Conservation (phyloP, 228 moss, liverwort and hornwort species). For the Sphagnum magellanicum region DNA sequence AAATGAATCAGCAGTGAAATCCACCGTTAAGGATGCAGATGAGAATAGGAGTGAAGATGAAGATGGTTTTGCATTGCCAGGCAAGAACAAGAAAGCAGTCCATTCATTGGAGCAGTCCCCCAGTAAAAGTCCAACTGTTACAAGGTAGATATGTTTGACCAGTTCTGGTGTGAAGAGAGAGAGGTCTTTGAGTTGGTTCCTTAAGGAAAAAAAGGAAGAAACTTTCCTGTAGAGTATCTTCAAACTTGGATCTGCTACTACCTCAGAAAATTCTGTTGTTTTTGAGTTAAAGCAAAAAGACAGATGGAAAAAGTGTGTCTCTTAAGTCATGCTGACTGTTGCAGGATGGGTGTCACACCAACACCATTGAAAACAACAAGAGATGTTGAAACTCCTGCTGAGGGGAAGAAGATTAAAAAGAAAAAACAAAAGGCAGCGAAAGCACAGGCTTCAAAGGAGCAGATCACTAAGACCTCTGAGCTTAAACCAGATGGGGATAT, state of each 20-base stretch:
- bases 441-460: constrained; percentile 6
- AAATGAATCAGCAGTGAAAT: constrained; percentile 3
- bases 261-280: no score
- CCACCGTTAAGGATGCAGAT: constrained; percentile 6
- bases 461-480: constrained; percentile 17
- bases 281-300: no score
- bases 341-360: no score
- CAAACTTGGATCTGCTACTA: no score
- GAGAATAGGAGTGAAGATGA: constrained; percentile 68
- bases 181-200: no score
- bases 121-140: constrained; percentile 34
- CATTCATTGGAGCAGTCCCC: constrained; percentile 14
- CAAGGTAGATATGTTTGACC: constrained; percentile 23
- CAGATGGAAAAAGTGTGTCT: no score
- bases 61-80: constrained; percentile 45
- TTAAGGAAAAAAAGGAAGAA: no score
- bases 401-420: constrained; percentile 47
- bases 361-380: constrained; percentile 8
- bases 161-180: no score
- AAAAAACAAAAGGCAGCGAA: constrained; percentile 11
- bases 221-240: no score
- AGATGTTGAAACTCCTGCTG: constrained; percentile 21
- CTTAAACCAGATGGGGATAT: constrained; percentile 4
- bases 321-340: no score
- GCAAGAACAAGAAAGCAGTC: background rate